Base-by-base conservation (phyloP, 2,329 filamentous ascomycete genomes). In the Aureobasidium leucospermi region DNA sequence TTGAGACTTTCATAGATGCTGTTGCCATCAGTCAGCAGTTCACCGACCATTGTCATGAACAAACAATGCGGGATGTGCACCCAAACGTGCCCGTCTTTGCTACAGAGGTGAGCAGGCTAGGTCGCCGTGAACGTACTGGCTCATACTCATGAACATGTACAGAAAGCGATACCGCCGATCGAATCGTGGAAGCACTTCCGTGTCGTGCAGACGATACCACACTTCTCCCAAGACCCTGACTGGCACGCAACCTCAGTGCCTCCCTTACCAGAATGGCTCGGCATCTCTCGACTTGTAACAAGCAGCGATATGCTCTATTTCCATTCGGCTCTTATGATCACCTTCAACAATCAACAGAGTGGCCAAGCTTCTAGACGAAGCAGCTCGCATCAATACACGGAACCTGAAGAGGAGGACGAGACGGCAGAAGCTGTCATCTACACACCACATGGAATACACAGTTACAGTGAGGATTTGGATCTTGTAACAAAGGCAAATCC, bases 1-100 rank as follows among this genome's bases (percentile, higher is more conserved):
- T 60, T 13, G 61, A 62, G 31, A 73, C 72, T 11, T 74, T 76
- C 46, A 79, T 87, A 32, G 85, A 88, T 67, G 79, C 73, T 2
- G 82, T 87, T 2, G 76, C 77, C 31, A 75, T 87, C 34, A 82
- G 78, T 15, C 85, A 88, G 67, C 85, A 87, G 67, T 88, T 87
- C 64, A 87, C 85, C 1, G 85, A 88, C 66, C 85, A 87, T 67
- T 87, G 84, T 69, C 84, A 88, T 66, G 76, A 80, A 61, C 76
- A 80, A 2, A 88, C 85, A 13, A 72, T 88, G 29, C 68, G 79
- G 45, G 78, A 85, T 64, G 70, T 87, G 3, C 73, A 81, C 6
- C 64, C 65, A 1, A 69, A 75, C 45, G 80, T 84, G 4, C 83
- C 84, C 0, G 75, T 88, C 0, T 80, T 86, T 60, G 84, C 84